These are phyloP conservation scores for Thielaviopsis musarum DNA, from an alignment of 2,329 filamentous ascomycete genomes.

Conservation along the genomic window DNA sequence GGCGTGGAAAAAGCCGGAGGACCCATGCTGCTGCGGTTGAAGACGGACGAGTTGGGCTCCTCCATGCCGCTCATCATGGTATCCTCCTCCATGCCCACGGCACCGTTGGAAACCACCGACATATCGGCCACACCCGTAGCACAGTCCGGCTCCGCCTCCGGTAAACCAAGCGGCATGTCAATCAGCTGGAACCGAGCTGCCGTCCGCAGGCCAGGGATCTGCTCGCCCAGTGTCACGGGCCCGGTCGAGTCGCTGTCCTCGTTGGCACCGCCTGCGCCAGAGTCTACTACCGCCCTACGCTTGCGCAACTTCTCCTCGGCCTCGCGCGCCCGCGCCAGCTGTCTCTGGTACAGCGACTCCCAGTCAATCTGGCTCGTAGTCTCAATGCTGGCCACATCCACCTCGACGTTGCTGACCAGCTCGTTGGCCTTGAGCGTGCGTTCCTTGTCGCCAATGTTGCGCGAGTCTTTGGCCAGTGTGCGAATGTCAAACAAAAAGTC, in stretches of 20 bases:
- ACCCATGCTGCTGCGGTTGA: background rate
- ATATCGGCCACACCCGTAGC: constrained; percentile 23
- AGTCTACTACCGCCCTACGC: constrained; percentile 24
- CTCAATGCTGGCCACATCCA: constrained; percentile 70
- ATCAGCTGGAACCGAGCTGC: constrained; percentile 39
- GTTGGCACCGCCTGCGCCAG: background rate
- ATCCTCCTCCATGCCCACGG: constrained; percentile 29
- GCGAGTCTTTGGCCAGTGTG: constrained; percentile 69
- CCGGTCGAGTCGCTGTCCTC: constrained; percentile 37
- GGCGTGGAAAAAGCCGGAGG: background rate
- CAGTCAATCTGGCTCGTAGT: constrained; percentile 54
- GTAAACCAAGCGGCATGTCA: background rate
- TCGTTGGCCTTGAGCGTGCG: constrained; percentile 78
- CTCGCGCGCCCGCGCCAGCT: constrained; percentile 46
- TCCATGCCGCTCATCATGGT: constrained; percentile 44
- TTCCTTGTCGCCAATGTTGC: constrained; percentile 65
- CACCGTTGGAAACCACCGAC: constrained; percentile 35
- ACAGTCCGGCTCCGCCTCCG: constrained; percentile 18
- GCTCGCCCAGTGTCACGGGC: constrained; percentile 45
- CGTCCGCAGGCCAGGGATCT: constrained; percentile 37
- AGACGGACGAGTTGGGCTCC: constrained; percentile 24
- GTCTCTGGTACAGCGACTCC: constrained; percentile 62
- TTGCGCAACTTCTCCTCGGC: constrained; percentile 45
- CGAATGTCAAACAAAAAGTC: constrained; percentile 85
- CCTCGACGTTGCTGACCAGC: constrained; percentile 80